Evolutionary conservation across 208 protist species (phyloP), one percentile per base, ranked within the genome.

Genomic region (Leishmania amazonensis): DNA sequence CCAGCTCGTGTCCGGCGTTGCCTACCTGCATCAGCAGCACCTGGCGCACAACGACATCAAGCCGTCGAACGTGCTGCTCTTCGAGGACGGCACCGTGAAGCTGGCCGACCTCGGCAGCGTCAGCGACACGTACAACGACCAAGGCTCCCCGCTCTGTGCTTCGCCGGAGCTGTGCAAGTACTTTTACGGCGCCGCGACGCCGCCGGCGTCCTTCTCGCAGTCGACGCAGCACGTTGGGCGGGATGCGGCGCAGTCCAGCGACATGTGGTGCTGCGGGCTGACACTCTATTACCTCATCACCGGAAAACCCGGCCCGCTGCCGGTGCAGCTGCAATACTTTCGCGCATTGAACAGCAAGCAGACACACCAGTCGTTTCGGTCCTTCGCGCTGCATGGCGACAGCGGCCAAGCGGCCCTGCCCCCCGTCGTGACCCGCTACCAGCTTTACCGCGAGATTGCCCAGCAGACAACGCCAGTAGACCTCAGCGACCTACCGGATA

Each of bases 11-110:
- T 71, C 85, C 24, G 94, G 92, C 13, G 87, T 97, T 49, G 76
- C 78, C 42, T 96, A 97, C 81, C 79, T 97, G n/a, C 94, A 97
- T 72, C 80, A 85, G 65, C 94, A 97, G 75, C 74, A 82, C 45
- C 70, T 95, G 11, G 92, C 94, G 17, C 94, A 97, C 85, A 95
- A 96, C 84, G 94, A 97, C 81, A 83, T 97, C 64, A 97, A 97
- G 81, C 88, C 88, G 24, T 87, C 91, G n/a, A 97, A 97, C 78
- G 78, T 97, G 51, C 83, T 97, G 31, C 77, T 97, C 21, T 96
- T 92, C 73, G 89, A 91, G 57, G 89, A 96, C 72, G 94, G 94
- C 54, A 83, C 87, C 6, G 82, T 96, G 60, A 95, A 94, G 83
- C 81, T 97, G 49, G 84, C 86, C 1, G 94, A 97, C 85, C 84